Base-by-base conservation (phyloP, 2,329 filamentous ascomycete genomes). In the Sodiomyces alkalinus region DNA sequence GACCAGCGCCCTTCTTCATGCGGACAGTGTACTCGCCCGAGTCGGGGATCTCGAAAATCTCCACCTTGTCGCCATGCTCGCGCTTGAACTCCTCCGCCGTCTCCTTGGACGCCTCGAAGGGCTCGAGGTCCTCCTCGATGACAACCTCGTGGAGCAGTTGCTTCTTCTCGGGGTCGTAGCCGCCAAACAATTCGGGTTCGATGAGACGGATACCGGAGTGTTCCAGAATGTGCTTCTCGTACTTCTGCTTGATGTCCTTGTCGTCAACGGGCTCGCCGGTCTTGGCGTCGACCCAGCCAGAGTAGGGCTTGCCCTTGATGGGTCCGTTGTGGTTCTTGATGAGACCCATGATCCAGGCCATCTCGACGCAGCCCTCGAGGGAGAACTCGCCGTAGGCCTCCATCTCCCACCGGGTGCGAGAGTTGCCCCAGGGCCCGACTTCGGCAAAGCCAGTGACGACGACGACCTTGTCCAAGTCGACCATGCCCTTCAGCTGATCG, bases 331-430 rank as follows among this genome's bases (percentile, higher is more conserved):
- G 82, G 55, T 98, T 92, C 68, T 87, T 94, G 63, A 98, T 96
- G 34, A 96, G 74, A 48, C 90, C 90, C 87, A 96, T 98, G 55
- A 98, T 83, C 90, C 90, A 98, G 18, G 90, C 86, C 90, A 98
- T 98, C 58, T 98, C 90, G 35, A 98, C 79, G 46, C 90, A 96
- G 17, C 90, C 90, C 55, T 98, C 92, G 10, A 98, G 72, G 7
- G 90, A 96, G 62, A 98, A 98, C 48, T 93, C 72, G 49, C 90
- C 90, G 41, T 86, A 76, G 2, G 90, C 86, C 55, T 98, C 90
- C 87, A 98, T 98, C 62, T 98, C 90, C 90, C 90, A 98, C 37
- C 90, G 76, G 25, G 90, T 98, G 45, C 90, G 76, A 3, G 90
- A 87, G 64, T 96, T 98, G 64, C 90, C 90, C 92, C 90, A 98